Percentiles rank a stretch among this genome's conserved stretches.
phyloP scores from a whole-genome alignment of 2,329 filamentous ascomycete genomes.

The Stachybotrys chlorohalonatus region DNA sequence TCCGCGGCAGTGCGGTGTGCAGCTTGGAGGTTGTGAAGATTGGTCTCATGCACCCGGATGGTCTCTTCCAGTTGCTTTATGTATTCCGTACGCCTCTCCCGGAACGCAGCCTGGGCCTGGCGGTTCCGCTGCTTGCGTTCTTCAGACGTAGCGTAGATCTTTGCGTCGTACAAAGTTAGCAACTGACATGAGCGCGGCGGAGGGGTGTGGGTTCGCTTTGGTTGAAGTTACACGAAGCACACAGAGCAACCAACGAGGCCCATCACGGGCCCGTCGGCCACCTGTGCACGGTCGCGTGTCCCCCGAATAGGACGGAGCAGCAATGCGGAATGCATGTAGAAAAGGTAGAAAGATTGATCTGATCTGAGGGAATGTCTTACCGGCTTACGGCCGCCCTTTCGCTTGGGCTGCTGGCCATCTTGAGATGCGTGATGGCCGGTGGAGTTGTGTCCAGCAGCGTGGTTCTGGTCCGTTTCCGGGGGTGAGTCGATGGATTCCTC shows the following conservation, averaged over 20 bases:
- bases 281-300: background rate
- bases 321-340: background rate
- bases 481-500: slow-evolving; percentile 54
- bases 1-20: slow-evolving; percentile 91
- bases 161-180: slow-evolving; percentile 1
- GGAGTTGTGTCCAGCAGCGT: slow-evolving; percentile 16
- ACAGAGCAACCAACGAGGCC: background rate
- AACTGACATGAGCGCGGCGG: too few relatives aligned
- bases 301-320: background rate
- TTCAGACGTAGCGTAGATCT: slow-evolving; percentile 99
- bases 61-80: slow-evolving; percentile 98
- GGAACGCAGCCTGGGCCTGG: slow-evolving; percentile 94
- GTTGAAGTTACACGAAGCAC: background rate
- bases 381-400: slow-evolving; percentile 95
- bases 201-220: too few relatives aligned
- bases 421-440: slow-evolving; percentile 27
- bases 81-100: slow-evolving; percentile 94
- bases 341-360: background rate
- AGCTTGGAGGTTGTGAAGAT: slow-evolving; percentile 83
- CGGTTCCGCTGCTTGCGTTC: slow-evolving; percentile 96
- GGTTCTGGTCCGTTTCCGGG: slow-evolving; percentile 43
- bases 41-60: slow-evolving; percentile 94
- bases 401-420: slow-evolving; percentile 66
- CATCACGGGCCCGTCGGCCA: background rate
- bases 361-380: slow-evolving; percentile 43